Base-by-base conservation (phyloP, 2,329 filamentous ascomycete genomes). In the Neoarthrinium moseri region DNA sequence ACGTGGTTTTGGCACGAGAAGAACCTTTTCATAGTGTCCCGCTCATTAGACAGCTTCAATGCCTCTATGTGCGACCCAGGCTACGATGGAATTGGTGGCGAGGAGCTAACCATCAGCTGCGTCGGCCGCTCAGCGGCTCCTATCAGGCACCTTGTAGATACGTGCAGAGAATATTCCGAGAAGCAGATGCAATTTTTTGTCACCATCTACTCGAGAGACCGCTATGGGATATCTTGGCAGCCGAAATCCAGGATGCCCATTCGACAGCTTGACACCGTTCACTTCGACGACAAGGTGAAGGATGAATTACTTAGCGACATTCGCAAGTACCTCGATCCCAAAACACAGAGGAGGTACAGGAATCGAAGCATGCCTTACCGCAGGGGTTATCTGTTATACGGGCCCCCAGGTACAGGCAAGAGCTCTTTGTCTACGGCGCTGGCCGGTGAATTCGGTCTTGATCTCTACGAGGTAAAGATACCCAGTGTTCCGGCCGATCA, bases 301-400 rank as follows among this genome's bases (percentile, higher is more conserved):
- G 63, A 68, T 20, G 61, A 68, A 4, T 70, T 80, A 3, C 59
- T 80, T 1, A 57, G 60, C 15, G 77, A 80, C 47, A 72, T 78
- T 27, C 67, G 69, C 7, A 77, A 78, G 35, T 80, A 80, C 47
- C 62, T 80, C 3, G 70, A 75, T 18, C 71, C 71, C 1, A 67
- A 63, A 35, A 64, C 60, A 5, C 58, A 58, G 45, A 69, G 73
- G 30, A 83, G 83, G 67, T 89, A 89, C 48, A 76, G 82, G 10
- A 78, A 77, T 24, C 75, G 84, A 6, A 83, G 81, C 4, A 84
- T 86, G 42, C 83, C 83, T 0, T 84, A 86, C 53, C 72, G 83
- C 1, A 70, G 83, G 47, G 61, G 60, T 2, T 64, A 64, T 40
- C 49, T 64, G 12, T 59, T 64, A 32, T 62, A 59, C 22, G 61